Percentiles rank a stretch among this genome's conserved stretches.
Evolutionary conservation across 345 rosid genomes (phyloP).

Genomic region (Durio zibethinus): DNA sequence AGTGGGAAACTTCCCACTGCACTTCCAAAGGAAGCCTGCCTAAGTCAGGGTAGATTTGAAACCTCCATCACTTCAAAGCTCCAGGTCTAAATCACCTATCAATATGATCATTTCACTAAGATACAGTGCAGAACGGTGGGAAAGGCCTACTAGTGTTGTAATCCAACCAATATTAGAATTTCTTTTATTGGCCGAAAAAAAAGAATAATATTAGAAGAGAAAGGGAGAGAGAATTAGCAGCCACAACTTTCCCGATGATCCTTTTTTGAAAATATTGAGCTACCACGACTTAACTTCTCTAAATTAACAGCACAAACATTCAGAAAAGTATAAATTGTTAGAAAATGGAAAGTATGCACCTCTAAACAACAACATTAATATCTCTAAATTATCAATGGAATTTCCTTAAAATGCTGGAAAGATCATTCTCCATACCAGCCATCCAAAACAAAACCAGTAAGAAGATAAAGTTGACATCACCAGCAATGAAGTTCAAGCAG

Average conservation of each 20-base stretch:
- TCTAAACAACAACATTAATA: neutral
- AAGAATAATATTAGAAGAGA: too few species aligned
- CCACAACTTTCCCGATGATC: neutral
- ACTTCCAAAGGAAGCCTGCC: too few species aligned
- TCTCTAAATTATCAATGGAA: neutral
- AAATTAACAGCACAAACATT: neutral
- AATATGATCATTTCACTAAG: neutral
- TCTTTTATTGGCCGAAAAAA: too few species aligned
- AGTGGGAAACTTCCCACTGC: too few species aligned
- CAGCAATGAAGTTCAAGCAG: neutral
- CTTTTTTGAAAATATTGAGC: neutral
- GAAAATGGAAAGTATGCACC: neutral
- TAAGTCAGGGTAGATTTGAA: neutral
- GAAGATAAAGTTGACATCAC: slow-evolving; percentile 14
- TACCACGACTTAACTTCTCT: neutral
- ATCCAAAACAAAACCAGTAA: too few species aligned
- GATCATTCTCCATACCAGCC: neutral
- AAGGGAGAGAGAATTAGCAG: neutral
- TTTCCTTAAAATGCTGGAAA: neutral
- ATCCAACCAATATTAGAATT: neutral
- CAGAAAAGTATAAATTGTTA: neutral
- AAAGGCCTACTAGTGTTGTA: neutral
- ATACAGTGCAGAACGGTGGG: too few species aligned
- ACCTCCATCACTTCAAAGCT: neutral
- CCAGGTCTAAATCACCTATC: neutral